A percentile compares a stretch with the other conserved stretches of the same genome.
phyloP scores from a whole-genome alignment of 2,329 filamentous ascomycete genomes.

The Thermoascus crustaceus region DNA sequence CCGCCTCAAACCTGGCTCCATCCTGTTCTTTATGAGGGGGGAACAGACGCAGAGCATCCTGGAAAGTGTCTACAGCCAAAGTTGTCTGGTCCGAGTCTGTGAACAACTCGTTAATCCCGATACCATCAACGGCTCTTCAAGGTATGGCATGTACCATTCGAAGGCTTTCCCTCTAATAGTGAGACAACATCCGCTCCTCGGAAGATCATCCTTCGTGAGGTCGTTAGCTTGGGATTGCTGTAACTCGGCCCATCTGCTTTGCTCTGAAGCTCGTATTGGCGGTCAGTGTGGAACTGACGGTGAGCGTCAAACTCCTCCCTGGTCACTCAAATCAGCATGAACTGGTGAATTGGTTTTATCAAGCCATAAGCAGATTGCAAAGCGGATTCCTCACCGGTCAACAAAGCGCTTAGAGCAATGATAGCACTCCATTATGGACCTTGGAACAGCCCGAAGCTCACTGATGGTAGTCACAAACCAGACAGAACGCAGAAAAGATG shows the following conservation, averaged over 20 bases:
- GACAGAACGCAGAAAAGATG: no score
- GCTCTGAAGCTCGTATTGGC: slow-evolving; percentile 7
- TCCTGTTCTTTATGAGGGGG: slow-evolving; percentile 20
- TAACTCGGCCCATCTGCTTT: no score
- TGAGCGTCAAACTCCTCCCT: slow-evolving; percentile 10
- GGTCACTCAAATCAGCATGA: neutral
- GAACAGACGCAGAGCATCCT: slow-evolving; percentile 20
- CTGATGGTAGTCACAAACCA: neutral
- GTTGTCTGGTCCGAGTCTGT: slow-evolving; percentile 9
- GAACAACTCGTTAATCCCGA: neutral
- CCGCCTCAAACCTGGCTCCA: slow-evolving; percentile 11
- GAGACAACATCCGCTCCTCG: slow-evolving; percentile 8
- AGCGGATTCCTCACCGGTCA: slow-evolving; percentile 5
- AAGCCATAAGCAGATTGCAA: neutral
- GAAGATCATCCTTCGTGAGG: slow-evolving; percentile 5
- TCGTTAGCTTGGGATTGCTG: slow-evolving; percentile 3
- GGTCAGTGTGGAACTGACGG: slow-evolving; percentile 7
- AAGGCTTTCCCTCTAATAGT: slow-evolving; percentile 4
- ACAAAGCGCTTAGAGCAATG: slow-evolving; percentile 11
- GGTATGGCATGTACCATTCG: slow-evolving; percentile 4
- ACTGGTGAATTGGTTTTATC: neutral
- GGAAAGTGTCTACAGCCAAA: slow-evolving; percentile 16
- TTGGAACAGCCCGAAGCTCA: neutral
- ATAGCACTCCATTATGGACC: slow-evolving; percentile 9
- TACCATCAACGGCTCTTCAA: neutral